Evolutionary conservation across 768 basidiomycete species (phyloP).

Genomic region (Paxillus involutus): DNA sequence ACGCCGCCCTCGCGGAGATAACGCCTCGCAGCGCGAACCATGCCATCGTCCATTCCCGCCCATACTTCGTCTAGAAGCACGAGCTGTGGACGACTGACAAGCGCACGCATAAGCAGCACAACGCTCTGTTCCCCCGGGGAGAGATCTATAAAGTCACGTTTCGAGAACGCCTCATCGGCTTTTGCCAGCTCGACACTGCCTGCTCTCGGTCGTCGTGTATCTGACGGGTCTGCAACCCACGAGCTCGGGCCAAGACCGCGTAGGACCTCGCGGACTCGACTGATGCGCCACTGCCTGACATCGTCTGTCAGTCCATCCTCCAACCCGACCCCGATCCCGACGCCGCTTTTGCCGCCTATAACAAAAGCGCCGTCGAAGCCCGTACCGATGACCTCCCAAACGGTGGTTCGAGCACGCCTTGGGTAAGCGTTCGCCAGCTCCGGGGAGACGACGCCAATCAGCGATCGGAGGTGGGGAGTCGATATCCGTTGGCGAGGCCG

Average conservation of each 20-base stretch:
- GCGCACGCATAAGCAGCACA: constrained; percentile 81
- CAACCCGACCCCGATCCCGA: constrained; percentile 48
- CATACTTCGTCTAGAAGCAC: constrained; percentile 91
- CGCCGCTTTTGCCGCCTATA: constrained; percentile 41
- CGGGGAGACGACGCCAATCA: constrained; percentile 81
- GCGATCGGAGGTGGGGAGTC: constrained; percentile 62
- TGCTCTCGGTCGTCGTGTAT: not conserved
- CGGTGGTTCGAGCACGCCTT: constrained; percentile 59
- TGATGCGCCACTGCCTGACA: constrained; percentile 39
- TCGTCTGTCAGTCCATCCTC: constrained; percentile 35
- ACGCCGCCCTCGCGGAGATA: constrained; percentile 61
- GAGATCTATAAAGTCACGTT: constrained; percentile 58
- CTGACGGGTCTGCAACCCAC: constrained; percentile 36
- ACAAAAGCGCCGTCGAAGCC: constrained; percentile 90
- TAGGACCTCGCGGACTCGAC: constrained; percentile 58
- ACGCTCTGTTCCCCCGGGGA: constrained; percentile 76
- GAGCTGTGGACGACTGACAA: constrained; percentile 72
- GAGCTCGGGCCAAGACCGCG: constrained; percentile 57
- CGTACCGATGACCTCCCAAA: constrained; percentile 80
- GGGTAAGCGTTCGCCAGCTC: constrained; percentile 94
- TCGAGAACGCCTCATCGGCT: constrained; percentile 44
- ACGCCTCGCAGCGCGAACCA: constrained; percentile 61
- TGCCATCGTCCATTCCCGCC: constrained; percentile 85
- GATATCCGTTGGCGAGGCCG: constrained; percentile 63
- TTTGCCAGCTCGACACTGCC: not conserved